Evolutionary conservation across 2,329 filamentous ascomycete genomes (phyloP), one percentile per base, ranked within the genome.

Genomic region (Hymenoscyphus occultus): DNA sequence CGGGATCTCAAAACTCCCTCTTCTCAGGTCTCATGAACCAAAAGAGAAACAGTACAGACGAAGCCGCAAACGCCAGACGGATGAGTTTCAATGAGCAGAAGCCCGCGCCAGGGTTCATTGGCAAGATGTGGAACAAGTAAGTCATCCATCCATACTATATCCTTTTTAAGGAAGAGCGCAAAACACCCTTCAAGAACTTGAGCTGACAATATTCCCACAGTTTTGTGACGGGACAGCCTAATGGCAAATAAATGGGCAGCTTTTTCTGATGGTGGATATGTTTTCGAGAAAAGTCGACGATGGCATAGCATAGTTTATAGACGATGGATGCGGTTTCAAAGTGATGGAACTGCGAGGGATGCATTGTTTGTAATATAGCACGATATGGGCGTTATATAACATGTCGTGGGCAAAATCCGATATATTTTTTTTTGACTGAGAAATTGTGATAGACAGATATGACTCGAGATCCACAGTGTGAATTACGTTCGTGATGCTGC

Each of bases 61-160:
- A 76, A 0, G 68, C 70, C 1, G 71, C 77, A 51, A 69, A 72
- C 6, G 75, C 74, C 2, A 74, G 81, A 57, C 72, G 79, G 40
- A 71, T 76, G 28, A 81, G 78, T 66, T 83, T 78, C 73, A 75
- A 75, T 60, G 80, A 82, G n/a, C 79, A 81, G 74, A 71, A 73
- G 61, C 72, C 76, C 9, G 69, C 74, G 35, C 71, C 73, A 0
- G 78, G 79, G 0, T 73, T 79, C 59, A 59, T 76, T 54, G 74
- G 74, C 0, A 70, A 71, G 65, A 70, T 75, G 71, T 76, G 74
- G 74, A 67, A 75, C 59, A 74, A 72, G 74, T 76, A 65, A 39
- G 71, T 70, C 31, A 19, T 57, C 6, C 54, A 28, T 19, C 6
- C 3, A 14, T n/a, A 19, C 7, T n/a, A 6, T n/a, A 7, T 12